Percentiles rank a stretch among this genome's conserved stretches.
Conservation (phyloP, 2,329 filamentous ascomycete species). For the Aspergillus pseudoviridinutans region DNA sequence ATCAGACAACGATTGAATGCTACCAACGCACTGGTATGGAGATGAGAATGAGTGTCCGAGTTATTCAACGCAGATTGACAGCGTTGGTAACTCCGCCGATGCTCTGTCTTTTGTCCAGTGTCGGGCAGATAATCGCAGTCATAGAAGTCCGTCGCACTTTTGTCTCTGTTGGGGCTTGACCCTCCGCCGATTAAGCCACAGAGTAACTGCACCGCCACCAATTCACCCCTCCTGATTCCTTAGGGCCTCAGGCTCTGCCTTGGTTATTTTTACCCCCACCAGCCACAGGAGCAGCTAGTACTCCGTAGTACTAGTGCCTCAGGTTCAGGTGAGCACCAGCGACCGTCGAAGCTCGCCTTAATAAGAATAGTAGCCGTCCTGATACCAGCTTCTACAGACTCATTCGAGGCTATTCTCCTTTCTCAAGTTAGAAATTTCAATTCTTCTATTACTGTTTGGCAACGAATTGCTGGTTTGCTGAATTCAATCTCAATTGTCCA, state of each 20-base stretch:
- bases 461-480: constrained; percentile 6
- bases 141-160: constrained; percentile 8
- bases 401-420: background rate
- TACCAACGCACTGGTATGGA: constrained; percentile 2
- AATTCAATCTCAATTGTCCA: constrained; percentile 20
- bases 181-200: constrained; percentile 21
- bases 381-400: constrained; percentile 4
- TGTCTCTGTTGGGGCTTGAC: constrained; percentile 19
- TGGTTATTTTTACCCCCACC: constrained; percentile 19
- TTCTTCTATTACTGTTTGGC: constrained; percentile 3
- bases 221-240: constrained; percentile 19
- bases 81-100: background rate
- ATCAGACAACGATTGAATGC: background rate
- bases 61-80: background rate
- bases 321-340: background rate
- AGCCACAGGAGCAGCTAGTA: constrained; percentile 20
- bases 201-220: constrained; percentile 25
- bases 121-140: background rate
- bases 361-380: constrained; percentile 3
- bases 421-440: background rate
- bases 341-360: constrained; percentile 7
- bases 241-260: constrained; percentile 11
- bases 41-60: background rate
- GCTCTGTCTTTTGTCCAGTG: background rate
- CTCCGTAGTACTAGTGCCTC: background rate